Base-by-base conservation (phyloP, 495 filamentous ascomycete species). In the Talaromyces stipitatus region DNA sequence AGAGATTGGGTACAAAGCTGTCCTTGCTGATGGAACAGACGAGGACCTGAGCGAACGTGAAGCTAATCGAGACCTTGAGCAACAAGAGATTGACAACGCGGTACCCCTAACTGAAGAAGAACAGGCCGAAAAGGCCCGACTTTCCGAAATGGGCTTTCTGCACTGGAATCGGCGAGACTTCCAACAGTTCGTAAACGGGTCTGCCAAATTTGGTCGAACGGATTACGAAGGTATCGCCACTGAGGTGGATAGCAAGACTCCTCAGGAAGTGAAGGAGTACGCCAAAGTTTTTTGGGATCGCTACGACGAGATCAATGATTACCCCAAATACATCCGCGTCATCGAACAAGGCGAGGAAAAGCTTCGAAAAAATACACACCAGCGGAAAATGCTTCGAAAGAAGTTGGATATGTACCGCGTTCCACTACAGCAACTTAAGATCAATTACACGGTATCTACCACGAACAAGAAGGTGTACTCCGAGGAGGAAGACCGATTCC, bases 381-480 rank as follows among this genome's bases (percentile, higher is more conserved):
- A 97, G 68, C 85, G 90, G 54, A 91, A 92, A 75, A 89, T 99
- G 87, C 80, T 99, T 33, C 81, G 85, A 50, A 92, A 89, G 80
- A 99, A 99, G 81, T 85, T 99, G 79, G 78, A 85, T 60, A 90
- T 92, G 81, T 97, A 96, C 68, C 90, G 92, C 4, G 92, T 97
- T 43, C 95, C 95, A 27, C 80, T 99, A 3, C 92, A 97, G 71
- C 95, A 99, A 70, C 82, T 99, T 56, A 96, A 95, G 78, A 90
- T 99, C 74, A 96, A 94, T 73, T 99, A 99, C 70, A 94, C 91
- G 0, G 94, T 99, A 20, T 95, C 91, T 2, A 99, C 95, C 2
- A 99, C 95, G 48, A 99, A 99, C 76, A 99, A 99, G 79, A 97
- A 97, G 75, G 91, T 97, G 5, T 99, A 99, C 66, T 97, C 94